phyloP scores from a whole-genome alignment of 345 rosid genomes.

The Brassica napus region Da-Ae NC_063447.1:41407501-41408000 shows the following conservation, averaged over 20 bases:
- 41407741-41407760: slow-evolving; percentile 41
- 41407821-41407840: slow-evolving; percentile 51
- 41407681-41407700: slow-evolving; percentile 41
- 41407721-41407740: slow-evolving; percentile 46
- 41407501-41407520: slow-evolving; percentile 41
- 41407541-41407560: slow-evolving; percentile 15
- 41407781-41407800: slow-evolving; percentile 46
- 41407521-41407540: slow-evolving; percentile 14
- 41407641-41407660: slow-evolving; percentile 38
- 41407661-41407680: slow-evolving; percentile 43
- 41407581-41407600: slow-evolving; percentile 57
- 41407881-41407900: slow-evolving; percentile 60
- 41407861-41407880: slow-evolving; percentile 52
- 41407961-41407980: slow-evolving; percentile 39
- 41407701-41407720: neutral
- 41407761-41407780: slow-evolving; percentile 66
- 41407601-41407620: slow-evolving; percentile 43
- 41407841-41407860: slow-evolving; percentile 55
- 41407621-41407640: slow-evolving; percentile 65
- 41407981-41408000: slow-evolving; percentile 23
- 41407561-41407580: slow-evolving; percentile 58
- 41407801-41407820: slow-evolving; percentile 69
- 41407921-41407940: slow-evolving; percentile 46
- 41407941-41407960: slow-evolving; percentile 43
- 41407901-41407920: slow-evolving; percentile 53